Base-by-base conservation (phyloP, 2,329 filamentous ascomycete genomes). In the Fusarium siculi region DNA sequence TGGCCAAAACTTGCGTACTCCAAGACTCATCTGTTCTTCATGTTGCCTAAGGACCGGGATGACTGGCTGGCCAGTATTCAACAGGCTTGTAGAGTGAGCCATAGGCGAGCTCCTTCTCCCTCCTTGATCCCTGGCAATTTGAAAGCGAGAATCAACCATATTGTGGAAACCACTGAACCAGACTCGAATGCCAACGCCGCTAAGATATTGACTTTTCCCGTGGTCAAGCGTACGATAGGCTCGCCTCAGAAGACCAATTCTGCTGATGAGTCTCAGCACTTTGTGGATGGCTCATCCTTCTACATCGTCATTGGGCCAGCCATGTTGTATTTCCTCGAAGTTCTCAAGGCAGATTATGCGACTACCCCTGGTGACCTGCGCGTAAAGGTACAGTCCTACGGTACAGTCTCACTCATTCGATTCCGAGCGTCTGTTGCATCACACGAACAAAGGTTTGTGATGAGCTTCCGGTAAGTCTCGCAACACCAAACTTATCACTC, bases 371-470 rank as follows among this genome's bases (percentile, higher is more conserved):
- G 84, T 9, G 85, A 88, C n/a, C 80, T 87, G n/a, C 84, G 85
- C 10, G 81, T 86, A 37, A 86, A 82, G 66, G 83, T 86, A n/a
- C 82, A 84, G 54, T 83, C 83, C 4, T 89, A 87, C 66, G 88
- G 88, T 2, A 80, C 89, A 32, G 85, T 89, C 11, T 87, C 85
- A 0, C 80, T 90, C 61, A 86, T 87, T 63, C 82, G 82, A 21
- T 85, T 90, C 69, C 84, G 83, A 59, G 86, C 87, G 4, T 87
- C 87, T 37, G 86, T 87, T 73, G 80, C 81, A 5, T 82, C 84
- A 6, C 85, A 88, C 65, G 87, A 90, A 72, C 88, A 90, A 77
- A 82, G 88, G 21, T 90, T 90, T 73, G 83, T 86, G 40, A 83
- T 90, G 73, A 82, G 83, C 34, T 90, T 90, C 75, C 85, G 87